A percentile compares a stretch with the other conserved stretches of the same genome.
Conservation (phyloP, 805 yeast species). For the Sugiyamaella mastotermitis region DNA sequence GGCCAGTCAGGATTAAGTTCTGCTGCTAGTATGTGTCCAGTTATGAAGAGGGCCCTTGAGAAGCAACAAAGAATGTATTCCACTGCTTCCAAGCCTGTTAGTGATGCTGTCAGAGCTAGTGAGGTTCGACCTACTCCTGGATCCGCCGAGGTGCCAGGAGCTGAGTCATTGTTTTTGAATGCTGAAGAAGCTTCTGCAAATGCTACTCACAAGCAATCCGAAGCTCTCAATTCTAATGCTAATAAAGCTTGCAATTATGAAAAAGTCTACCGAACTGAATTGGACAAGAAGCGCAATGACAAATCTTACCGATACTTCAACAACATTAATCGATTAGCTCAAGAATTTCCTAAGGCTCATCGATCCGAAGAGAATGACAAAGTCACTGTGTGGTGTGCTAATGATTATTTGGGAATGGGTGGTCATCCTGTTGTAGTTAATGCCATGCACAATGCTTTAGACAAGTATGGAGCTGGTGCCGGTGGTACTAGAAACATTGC, state of each 20-base stretch:
- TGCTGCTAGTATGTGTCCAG: constrained; percentile 79
- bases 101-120: constrained; percentile 3
- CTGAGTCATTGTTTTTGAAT: constrained; percentile 24
- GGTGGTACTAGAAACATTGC: constrained; percentile 99
- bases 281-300: constrained; percentile 72
- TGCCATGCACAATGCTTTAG: constrained; percentile 73
- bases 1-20: constrained; percentile 43
- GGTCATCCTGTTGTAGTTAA: constrained; percentile 65
- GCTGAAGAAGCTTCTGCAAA: constrained; percentile 31
- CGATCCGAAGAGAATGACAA: constrained; percentile 66
- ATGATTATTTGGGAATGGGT: constrained; percentile 95
- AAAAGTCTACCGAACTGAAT: constrained; percentile 60
- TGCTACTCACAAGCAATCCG: constrained; percentile 18
- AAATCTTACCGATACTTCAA: constrained; percentile 94
- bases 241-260: constrained; percentile 55
- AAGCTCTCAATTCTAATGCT: background rate
- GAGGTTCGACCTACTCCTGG: background rate
- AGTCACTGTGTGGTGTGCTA: constrained; percentile 98
- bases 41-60: constrained; percentile 75
- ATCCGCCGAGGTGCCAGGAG: constrained; percentile 8
- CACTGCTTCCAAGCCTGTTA: constrained; percentile 35
- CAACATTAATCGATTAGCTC: constrained; percentile 92
- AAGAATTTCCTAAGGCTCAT: constrained; percentile 92
- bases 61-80: constrained; percentile 20
- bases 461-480: constrained; percentile 95